A percentile compares a stretch with the other conserved stretches of the same genome.
Evolutionary conservation across 2,329 filamentous ascomycete species (phyloP).

Genomic region (Neophaeococcomyces aloes): DNA sequence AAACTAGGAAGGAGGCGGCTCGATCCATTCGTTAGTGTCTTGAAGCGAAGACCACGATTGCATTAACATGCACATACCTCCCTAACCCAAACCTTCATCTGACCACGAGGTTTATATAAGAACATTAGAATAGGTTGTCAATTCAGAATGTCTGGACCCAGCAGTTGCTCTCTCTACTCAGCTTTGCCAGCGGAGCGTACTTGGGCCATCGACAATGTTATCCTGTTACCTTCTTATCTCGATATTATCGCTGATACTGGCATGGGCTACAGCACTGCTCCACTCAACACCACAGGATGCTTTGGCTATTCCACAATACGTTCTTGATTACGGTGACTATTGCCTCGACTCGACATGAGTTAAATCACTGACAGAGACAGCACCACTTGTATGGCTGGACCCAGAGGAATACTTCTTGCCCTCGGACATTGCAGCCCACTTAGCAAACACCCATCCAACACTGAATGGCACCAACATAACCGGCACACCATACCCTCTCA

Average conservation of each 20-base stretch:
- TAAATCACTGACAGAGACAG: conserved; percentile 24
- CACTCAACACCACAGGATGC: background rate
- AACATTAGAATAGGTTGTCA: too few species aligned
- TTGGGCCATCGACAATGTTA: too few species aligned
- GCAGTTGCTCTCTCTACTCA: too few species aligned
- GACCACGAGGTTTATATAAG: too few species aligned
- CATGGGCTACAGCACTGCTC: background rate
- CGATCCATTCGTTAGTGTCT: too few species aligned
- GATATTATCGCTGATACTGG: background rate
- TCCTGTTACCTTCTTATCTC: background rate
- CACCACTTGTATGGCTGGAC: conserved; percentile 43
- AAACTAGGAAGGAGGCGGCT: too few species aligned
- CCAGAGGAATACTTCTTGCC: conserved; percentile 40
- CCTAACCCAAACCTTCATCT: too few species aligned
- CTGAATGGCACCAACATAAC: conserved; percentile 33
- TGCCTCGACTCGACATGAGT: background rate
- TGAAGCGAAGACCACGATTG: too few species aligned
- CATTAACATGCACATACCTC: too few species aligned
- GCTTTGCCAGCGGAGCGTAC: too few species aligned
- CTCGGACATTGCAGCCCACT: conserved; percentile 38
- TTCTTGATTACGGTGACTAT: conserved; percentile 6
- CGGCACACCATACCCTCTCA: conserved; percentile 31
- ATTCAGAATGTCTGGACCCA: too few species aligned
- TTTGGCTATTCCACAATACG: conserved; percentile 1
- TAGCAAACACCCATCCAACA: conserved; percentile 37